Evolutionary conservation across 352 stramenopile species (phyloP).

Genomic region (Pythium folliculosum): DNA sequence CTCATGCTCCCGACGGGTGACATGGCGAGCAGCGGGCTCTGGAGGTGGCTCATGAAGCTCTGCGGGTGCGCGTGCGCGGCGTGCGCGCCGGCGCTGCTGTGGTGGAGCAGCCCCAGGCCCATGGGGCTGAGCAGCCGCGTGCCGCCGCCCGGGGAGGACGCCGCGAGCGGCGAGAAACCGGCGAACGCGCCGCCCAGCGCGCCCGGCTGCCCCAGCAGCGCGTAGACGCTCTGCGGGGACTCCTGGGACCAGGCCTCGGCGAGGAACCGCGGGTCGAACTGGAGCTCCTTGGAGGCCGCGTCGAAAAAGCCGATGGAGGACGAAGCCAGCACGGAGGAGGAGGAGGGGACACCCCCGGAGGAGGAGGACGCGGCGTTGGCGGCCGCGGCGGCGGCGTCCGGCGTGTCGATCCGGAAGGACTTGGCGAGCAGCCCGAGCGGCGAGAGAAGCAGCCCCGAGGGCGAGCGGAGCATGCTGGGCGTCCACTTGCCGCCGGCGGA

Average conservation of each 20-base stretch:
- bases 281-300: conserved; percentile 35
- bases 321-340: not conserved
- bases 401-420: conserved; percentile 16
- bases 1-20: conserved; percentile 32
- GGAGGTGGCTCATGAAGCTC: conserved; percentile 25
- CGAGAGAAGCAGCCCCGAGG: conserved; percentile 25
- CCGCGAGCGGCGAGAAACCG: conserved; percentile 28
- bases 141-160: conserved; percentile 9
- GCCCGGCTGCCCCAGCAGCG: conserved; percentile 36
- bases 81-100: conserved; percentile 18
- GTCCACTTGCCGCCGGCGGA: conserved; percentile 22
- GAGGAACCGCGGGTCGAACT: conserved; percentile 51
- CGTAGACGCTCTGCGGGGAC: conserved; percentile 58
- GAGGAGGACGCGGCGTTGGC: not conserved
- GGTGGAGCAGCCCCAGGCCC: conserved; percentile 36
- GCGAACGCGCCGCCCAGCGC: conserved; percentile 28
- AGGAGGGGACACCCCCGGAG: not conserved
- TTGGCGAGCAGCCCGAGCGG: conserved; percentile 16
- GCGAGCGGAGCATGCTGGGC: conserved; percentile 22
- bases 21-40: conserved; percentile 24
- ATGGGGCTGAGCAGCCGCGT: conserved; percentile 39
- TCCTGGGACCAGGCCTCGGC: conserved; percentile 43
- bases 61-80: conserved; percentile 42
- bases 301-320: conserved; percentile 9
- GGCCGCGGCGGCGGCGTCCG: not conserved